phyloP scores from a whole-genome alignment of 306 rosid genomes.

The Gastrolobium villosum region DNA sequence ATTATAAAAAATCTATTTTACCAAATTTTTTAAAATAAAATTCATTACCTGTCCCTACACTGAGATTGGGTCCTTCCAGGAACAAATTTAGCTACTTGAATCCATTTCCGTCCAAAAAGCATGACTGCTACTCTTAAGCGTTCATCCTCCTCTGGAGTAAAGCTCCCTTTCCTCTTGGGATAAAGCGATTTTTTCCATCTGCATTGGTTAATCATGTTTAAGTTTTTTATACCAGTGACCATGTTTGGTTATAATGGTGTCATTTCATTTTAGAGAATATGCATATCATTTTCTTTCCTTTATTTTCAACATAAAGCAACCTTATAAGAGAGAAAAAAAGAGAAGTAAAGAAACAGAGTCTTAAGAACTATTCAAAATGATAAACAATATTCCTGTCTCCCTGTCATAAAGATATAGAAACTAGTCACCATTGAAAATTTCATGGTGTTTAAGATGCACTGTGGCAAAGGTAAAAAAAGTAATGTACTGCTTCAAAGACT shows the following conservation, averaged over 20 bases:
- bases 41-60: slow-evolving; percentile 90
- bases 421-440: not conserved
- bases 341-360: not conserved
- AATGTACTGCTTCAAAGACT: slow-evolving; percentile 1
- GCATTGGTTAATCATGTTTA: slow-evolving; percentile 31
- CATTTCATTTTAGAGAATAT: slow-evolving; percentile 29
- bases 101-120: slow-evolving; percentile 95
- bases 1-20: slow-evolving; percentile 19
- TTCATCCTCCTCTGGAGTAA: slow-evolving; percentile 79
- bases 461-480: not conserved
- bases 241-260: not conserved
- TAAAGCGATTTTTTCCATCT: slow-evolving; percentile 92
- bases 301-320: slow-evolving; percentile 22
- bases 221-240: slow-evolving; percentile 12
- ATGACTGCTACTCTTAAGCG: slow-evolving; percentile 83
- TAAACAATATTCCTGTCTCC: not conserved
- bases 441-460: not conserved
- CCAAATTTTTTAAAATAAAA: not conserved
- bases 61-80: slow-evolving; percentile 94
- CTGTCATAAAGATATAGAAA: not conserved
- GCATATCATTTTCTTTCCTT: not conserved
- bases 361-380: slow-evolving; percentile 9
- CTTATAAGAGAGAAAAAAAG: not conserved
- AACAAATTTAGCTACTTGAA: slow-evolving; percentile 81
- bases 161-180: slow-evolving; percentile 81